Conservation (phyloP, 176 grass and related monocot genomes). For the Aechmea fasciata region DNA sequence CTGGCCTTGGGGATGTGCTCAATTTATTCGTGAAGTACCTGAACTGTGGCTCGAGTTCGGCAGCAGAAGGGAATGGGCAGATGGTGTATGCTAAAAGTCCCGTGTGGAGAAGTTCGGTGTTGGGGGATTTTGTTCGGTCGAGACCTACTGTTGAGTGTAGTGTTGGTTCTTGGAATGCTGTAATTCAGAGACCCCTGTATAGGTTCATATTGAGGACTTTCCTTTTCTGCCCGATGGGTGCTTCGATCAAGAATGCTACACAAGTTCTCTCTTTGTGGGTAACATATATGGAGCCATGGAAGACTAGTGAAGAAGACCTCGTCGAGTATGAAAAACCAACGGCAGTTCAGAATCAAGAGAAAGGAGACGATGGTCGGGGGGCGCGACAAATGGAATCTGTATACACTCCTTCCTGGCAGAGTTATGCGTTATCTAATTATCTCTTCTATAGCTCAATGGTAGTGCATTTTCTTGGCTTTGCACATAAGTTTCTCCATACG, state of each 20-base stretch:
- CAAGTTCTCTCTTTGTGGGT: slow-evolving; percentile 72
- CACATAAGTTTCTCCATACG: slow-evolving; percentile 87
- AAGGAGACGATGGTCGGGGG: slow-evolving; percentile 16
- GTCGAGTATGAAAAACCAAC: slow-evolving; percentile 29
- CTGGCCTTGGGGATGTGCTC: slow-evolving; percentile 47
- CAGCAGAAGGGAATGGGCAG: not conserved
- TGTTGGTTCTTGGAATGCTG: slow-evolving; percentile 40
- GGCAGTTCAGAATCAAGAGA: slow-evolving; percentile 19
- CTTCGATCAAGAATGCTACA: slow-evolving; percentile 41
- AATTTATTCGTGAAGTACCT: slow-evolving; percentile 72
- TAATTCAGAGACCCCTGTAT: slow-evolving; percentile 73
- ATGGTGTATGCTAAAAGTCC: slow-evolving; percentile 30
- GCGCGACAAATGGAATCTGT: slow-evolving; percentile 8
- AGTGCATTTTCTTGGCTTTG: slow-evolving; percentile 84
- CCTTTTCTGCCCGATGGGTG: slow-evolving; percentile 58
- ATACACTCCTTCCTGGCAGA: slow-evolving; percentile 46
- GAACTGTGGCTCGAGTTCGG: slow-evolving; percentile 17
- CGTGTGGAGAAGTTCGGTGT: slow-evolving; percentile 12
- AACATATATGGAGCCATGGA: slow-evolving; percentile 84
- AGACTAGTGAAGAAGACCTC: slow-evolving; percentile 46
- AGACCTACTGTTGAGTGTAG: slow-evolving; percentile 11
- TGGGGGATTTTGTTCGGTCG: slow-evolving; percentile 15
- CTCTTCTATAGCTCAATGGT: slow-evolving; percentile 84
- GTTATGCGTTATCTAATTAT: slow-evolving; percentile 76
- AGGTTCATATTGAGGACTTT: slow-evolving; percentile 72